These are phyloP conservation scores for Nepenthes mirabilis DNA, from an alignment of 148 eudicot species.

Conservation along the genomic window DNA sequence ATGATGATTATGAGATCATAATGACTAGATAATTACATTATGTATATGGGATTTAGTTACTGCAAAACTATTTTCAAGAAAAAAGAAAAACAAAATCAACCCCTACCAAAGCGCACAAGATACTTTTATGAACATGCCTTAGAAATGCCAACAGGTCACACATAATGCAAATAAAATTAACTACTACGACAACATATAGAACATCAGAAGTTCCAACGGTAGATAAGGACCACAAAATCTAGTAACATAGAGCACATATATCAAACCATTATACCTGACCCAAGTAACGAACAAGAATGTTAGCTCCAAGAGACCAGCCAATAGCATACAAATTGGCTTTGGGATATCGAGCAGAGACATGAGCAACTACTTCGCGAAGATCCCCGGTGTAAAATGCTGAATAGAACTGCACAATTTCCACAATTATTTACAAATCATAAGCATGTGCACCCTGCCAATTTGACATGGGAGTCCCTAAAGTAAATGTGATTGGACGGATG, in stretches of 20 bases:
- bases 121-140: too few species aligned
- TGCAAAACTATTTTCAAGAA: too few species aligned
- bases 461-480: not conserved
- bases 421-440: constrained; percentile 1
- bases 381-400: constrained; percentile 86
- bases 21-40: too few species aligned
- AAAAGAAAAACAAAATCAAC: too few species aligned
- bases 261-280: constrained; percentile 43
- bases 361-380: constrained; percentile 64
- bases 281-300: constrained; percentile 80
- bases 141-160: too few species aligned
- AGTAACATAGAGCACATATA: not conserved
- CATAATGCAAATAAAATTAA: too few species aligned
- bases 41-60: too few species aligned
- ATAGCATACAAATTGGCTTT: constrained; percentile 60
- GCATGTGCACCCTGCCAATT: not conserved
- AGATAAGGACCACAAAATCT: not conserved
- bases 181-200: too few species aligned
- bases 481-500: not conserved
- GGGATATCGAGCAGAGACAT: constrained; percentile 60
- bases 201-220: too few species aligned
- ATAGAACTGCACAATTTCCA: constrained; percentile 59
- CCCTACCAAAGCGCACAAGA: too few species aligned
- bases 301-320: constrained; percentile 95
- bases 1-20: too few species aligned